Evolutionary conservation across 1,284 basidiomycete genomes (phyloP).

Genomic region (Cryptococcus sp.): DNA sequence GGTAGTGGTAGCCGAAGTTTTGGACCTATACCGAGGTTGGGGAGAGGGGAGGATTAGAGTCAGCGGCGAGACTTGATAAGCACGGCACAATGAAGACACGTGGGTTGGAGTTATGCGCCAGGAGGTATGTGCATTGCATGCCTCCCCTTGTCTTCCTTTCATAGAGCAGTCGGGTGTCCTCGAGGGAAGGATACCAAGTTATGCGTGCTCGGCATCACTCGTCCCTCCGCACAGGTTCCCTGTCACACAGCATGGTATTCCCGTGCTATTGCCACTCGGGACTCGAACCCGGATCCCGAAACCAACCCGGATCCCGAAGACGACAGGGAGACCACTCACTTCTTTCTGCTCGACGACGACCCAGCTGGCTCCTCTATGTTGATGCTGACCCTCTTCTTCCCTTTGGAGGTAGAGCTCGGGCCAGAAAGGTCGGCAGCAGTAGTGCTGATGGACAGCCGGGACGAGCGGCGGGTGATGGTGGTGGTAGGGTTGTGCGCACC

Average conservation of each 20-base stretch:
- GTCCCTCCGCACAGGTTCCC: neutral
- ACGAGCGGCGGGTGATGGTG: constrained; percentile 28
- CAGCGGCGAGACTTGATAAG: neutral
- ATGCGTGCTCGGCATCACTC: too few relatives aligned
- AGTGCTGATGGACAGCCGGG: constrained; percentile 28
- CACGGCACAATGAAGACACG: neutral
- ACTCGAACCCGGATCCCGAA: neutral
- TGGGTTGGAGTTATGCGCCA: neutral
- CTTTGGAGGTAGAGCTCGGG: constrained; percentile 21
- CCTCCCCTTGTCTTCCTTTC: neutral
- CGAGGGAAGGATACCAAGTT: neutral
- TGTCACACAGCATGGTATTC: neutral
- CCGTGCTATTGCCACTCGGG: neutral
- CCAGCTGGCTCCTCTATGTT: constrained; percentile 1
- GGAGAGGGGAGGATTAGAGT: neutral
- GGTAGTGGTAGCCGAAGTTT: constrained; percentile 1
- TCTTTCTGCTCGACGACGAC: constrained; percentile 14
- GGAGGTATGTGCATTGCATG: neutral
- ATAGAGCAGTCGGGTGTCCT: neutral
- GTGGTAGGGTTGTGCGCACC: neutral
- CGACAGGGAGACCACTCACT: constrained; percentile 15
- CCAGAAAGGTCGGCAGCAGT: constrained; percentile 13
- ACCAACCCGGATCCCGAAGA: neutral
- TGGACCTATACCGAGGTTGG: neutral
- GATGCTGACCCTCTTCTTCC: constrained; percentile 27